Percentiles rank a stretch among this genome's conserved stretches.
Evolutionary conservation across 805 yeast genomes (phyloP).

Genomic region (Ogataea siamensis): DNA sequence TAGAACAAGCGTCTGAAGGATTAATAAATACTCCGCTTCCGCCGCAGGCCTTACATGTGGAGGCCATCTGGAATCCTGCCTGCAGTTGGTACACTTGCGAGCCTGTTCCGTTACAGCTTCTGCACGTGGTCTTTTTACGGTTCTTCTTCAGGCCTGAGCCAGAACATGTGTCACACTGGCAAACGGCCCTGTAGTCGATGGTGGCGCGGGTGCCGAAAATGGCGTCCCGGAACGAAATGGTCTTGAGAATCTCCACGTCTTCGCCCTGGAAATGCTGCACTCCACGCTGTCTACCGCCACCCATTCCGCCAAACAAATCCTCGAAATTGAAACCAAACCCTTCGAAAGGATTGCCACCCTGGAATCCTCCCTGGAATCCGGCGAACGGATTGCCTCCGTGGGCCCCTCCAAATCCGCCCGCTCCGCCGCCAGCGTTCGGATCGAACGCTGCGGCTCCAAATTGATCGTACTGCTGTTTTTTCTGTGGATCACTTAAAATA

Average conservation of each 20-base stretch:
- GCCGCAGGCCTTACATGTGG: conserved; percentile 83
- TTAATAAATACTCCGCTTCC: conserved; percentile 85
- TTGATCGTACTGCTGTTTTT: conserved; percentile 87
- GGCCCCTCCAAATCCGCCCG: conserved; percentile 46
- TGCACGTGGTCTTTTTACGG: conserved; percentile 72
- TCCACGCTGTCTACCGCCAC: conserved; percentile 38
- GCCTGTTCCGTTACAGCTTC: conserved; percentile 91
- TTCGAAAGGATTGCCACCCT: conserved; percentile 29
- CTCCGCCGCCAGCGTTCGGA: conserved; percentile 48
- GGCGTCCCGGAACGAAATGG: conserved; percentile 80
- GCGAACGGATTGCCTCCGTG: conserved; percentile 37
- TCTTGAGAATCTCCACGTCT: conserved; percentile 75
- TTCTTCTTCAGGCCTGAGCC: conserved; percentile 86
- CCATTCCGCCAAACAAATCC: conserved; percentile 57
- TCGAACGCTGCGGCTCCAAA: conserved; percentile 87
- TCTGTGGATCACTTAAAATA: conserved; percentile 77
- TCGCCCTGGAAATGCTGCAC: conserved; percentile 87
- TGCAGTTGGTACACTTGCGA: conserved; percentile 78
- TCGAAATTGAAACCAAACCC: conserved; percentile 46
- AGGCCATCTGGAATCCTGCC: conserved; percentile 96
- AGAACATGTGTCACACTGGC: conserved; percentile 72
- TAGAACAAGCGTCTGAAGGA: conserved; percentile 63
- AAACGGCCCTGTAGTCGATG: conserved; percentile 70
- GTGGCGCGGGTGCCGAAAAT: conserved; percentile 71
- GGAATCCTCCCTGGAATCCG: conserved; percentile 27